These are phyloP conservation scores for Sphaerulina populicola DNA, from an alignment of 2,329 filamentous ascomycete genomes.

Conservation along the genomic window DNA sequence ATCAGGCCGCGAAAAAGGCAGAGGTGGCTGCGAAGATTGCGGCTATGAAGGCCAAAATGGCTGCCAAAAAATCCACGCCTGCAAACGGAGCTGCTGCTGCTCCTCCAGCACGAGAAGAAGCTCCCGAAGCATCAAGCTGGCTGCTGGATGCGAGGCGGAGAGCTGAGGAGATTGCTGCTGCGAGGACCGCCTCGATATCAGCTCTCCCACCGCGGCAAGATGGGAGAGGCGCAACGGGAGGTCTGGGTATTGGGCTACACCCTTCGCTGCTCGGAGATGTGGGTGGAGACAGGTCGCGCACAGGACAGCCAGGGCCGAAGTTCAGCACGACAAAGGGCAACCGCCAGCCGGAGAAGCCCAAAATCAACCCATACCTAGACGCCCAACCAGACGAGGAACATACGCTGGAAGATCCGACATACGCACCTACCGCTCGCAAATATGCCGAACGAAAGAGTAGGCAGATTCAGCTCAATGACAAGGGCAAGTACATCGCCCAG, in stretches of 20 bases:
- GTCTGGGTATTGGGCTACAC: conserved; percentile 67
- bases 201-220: conserved; percentile 42
- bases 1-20: conserved; percentile 26
- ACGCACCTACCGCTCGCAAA: conserved; percentile 57
- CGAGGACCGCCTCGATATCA: conserved; percentile 17
- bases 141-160: conserved; percentile 25
- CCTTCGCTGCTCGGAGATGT: conserved; percentile 57
- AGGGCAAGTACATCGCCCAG: conserved; percentile 95
- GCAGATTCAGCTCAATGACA: conserved; percentile 81
- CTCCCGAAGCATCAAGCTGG: conserved; percentile 13
- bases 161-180: conserved; percentile 22
- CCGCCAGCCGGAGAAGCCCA: conserved; percentile 42
- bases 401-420: conserved; percentile 44
- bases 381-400: conserved; percentile 46
- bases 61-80: conserved; percentile 22
- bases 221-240: conserved; percentile 50
- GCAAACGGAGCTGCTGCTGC: conserved; percentile 17
- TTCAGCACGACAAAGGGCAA: conserved; percentile 50
- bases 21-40: conserved; percentile 30
- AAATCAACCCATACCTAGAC: conserved; percentile 35
- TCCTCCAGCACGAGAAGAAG: conserved; percentile 14
- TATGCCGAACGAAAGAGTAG: conserved; percentile 60
- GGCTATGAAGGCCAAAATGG: conserved; percentile 31
- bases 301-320: conserved; percentile 42
- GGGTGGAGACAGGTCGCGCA: conserved; percentile 39